These are phyloP conservation scores for Fusarium sp. DNA, from an alignment of 2,329 filamentous ascomycete genomes.

Conservation along the genomic window DNA sequence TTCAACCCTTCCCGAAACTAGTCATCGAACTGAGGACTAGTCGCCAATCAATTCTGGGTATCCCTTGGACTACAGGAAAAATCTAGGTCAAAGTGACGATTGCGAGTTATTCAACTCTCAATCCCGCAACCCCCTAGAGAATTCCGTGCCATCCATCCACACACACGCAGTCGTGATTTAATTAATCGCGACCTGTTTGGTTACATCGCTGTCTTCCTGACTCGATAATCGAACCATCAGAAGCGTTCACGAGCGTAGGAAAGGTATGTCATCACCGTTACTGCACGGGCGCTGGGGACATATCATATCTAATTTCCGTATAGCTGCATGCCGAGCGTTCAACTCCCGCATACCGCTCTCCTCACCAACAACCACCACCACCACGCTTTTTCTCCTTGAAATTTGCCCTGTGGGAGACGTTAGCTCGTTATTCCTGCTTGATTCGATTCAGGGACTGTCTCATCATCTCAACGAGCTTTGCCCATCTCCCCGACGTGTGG, in stretches of 20 bases:
- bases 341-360: constrained; percentile 47
- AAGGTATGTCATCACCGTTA: constrained; percentile 40
- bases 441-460: constrained; percentile 56
- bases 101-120: constrained; percentile 23
- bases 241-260: constrained; percentile 23
- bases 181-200: constrained; percentile 9
- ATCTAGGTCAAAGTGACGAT: constrained; percentile 25
- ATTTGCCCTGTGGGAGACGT: constrained; percentile 67
- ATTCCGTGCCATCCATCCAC: constrained; percentile 2
- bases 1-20: constrained; percentile 51
- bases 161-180: constrained; percentile 10
- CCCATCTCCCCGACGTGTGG: constrained; percentile 53
- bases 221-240: constrained; percentile 17
- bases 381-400: constrained; percentile 54
- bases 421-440: constrained; percentile 70
- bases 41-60: constrained; percentile 46
- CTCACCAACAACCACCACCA: constrained; percentile 48
- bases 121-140: constrained; percentile 9
- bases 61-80: constrained; percentile 44
- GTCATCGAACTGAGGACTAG: constrained; percentile 28
- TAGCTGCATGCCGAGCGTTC: constrained; percentile 51
- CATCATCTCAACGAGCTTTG: constrained; percentile 55
- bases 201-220: constrained; percentile 7
- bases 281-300: constrained; percentile 12
- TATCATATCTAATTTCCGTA: constrained; percentile 42